These are phyloP conservation scores for Candida gigantensis DNA, from an alignment of 1,139 yeast species.

Conservation along the genomic window DNA sequence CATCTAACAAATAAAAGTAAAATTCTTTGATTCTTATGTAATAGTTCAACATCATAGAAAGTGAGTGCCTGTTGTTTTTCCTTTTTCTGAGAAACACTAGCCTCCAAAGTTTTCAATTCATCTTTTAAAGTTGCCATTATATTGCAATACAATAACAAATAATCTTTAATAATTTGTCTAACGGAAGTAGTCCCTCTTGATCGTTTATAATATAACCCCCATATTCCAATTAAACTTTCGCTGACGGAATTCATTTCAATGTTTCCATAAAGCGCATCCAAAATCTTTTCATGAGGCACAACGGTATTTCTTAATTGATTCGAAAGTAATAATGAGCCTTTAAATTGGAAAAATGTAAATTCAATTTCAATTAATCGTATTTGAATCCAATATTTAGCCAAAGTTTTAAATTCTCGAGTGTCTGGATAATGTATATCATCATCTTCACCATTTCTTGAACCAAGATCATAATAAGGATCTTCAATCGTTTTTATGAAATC, in stretches of 20 bases:
- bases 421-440: conserved; percentile 13
- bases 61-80: not conserved
- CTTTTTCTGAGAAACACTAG: not conserved
- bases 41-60: conserved; percentile 17
- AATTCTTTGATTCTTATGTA: conserved; percentile 24
- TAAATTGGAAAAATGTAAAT: conserved; percentile 32
- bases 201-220: conserved; percentile 30
- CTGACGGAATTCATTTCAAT: conserved; percentile 14
- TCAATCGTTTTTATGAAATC: conserved; percentile 26
- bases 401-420: conserved; percentile 20
- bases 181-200: conserved; percentile 17
- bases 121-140: conserved; percentile 15
- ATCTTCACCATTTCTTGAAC: conserved; percentile 7
- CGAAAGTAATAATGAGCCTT: conserved; percentile 33
- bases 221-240: conserved; percentile 18
- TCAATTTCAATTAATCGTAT: conserved; percentile 32
- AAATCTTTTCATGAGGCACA: conserved; percentile 26
- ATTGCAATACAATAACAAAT: conserved; percentile 24
- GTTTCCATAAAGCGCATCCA: conserved; percentile 20
- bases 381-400: conserved; percentile 33
- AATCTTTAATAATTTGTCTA: conserved; percentile 21
- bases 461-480: conserved; percentile 12
- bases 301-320: conserved; percentile 28
- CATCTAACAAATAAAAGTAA: conserved; percentile 27
- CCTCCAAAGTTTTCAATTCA: conserved; percentile 12